Evolutionary conservation across 257 asterid species (phyloP), one percentile per base, ranked within the genome.

Genomic region (Orobanche coerulescens): DNA sequence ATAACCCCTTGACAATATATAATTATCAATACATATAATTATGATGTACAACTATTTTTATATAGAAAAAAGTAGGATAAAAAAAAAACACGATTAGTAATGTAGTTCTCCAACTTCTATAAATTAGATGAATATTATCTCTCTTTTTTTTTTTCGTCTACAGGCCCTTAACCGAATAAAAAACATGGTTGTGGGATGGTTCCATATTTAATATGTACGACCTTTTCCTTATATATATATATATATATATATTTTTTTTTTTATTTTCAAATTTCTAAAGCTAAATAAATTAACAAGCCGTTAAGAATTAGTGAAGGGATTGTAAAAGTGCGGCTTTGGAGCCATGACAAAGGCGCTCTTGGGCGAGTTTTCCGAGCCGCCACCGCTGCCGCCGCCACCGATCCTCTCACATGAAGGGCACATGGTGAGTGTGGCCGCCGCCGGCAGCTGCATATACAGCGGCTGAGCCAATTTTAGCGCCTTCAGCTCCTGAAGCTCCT

Each of bases 361-460:
- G 4, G 87, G 69, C 15, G 84, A 66, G 53, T 43, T 74, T 4
- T 70, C 83, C 0, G 77, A 63, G 4, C 36, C 7, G 33, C 19
- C 31, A 12, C 19, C 47, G 54, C 49, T 71, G 23, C 37, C 61
- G 48, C 64, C 78, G 57, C 75, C 78, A 34, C 86, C 78, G 34
- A 82, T 76, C 66, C 87, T 74, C 58, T 87, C 94, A 19, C 98
- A 91, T 1, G 95, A 83, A 1, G 94, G 91, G 65, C 97, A 91
- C 90, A 87, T 82, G 30, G 76, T 77, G 54, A 90, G 79, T 2
- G 97, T 85, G n/a, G 95, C 94, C 11, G 97, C 94, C 11, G 97
- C 87, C 51, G 96, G 88, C 0, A 81, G 74, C 67, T 82, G 94
- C 93, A 85, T 80, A 78, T 88, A 91, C 22, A 85, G 80, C 42